Evolutionary conservation across 495 filamentous ascomycete species (phyloP).

Genomic region (Penicillium salamii): DNA sequence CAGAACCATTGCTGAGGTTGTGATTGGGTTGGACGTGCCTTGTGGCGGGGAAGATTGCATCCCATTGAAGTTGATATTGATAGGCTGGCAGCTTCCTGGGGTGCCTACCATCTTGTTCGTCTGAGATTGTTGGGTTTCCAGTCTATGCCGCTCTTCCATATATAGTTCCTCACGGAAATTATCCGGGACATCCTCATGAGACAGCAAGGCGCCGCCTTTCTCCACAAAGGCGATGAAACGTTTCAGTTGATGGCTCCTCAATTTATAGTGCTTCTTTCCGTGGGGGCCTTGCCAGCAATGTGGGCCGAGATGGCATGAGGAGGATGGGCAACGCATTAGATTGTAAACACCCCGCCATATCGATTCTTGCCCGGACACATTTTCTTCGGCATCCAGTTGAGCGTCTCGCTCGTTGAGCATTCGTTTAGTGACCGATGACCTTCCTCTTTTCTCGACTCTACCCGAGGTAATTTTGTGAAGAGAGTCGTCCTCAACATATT

Average conservation of each 20-base stretch:
- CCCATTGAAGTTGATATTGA: slow-evolving; percentile 7
- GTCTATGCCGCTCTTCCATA: slow-evolving; percentile 1
- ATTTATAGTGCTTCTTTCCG: slow-evolving; percentile 15
- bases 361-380: slow-evolving; percentile 12
- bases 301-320: neutral
- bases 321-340: slow-evolving; percentile 1
- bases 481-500: slow-evolving; percentile 8
- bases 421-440: slow-evolving; percentile 9
- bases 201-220: slow-evolving; percentile 7
- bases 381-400: slow-evolving; percentile 19
- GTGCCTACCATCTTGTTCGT: neutral
- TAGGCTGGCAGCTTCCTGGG: slow-evolving; percentile 1
- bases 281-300: slow-evolving; percentile 12
- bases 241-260: slow-evolving; percentile 15
- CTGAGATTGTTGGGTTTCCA: slow-evolving; percentile 1
- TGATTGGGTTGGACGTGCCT: neutral
- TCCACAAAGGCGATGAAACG: slow-evolving; percentile 17
- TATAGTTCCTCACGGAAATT: slow-evolving; percentile 4
- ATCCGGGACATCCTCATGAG: slow-evolving; percentile 17
- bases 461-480: neutral
- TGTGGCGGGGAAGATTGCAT: neutral
- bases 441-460: slow-evolving; percentile 15
- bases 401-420: slow-evolving; percentile 17
- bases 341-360: slow-evolving; percentile 3
- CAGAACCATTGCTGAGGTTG: neutral